Evolutionary conservation across 768 basidiomycete species (phyloP), one percentile per base, ranked within the genome.

Genomic region (Kwoniella heveanensis): DNA sequence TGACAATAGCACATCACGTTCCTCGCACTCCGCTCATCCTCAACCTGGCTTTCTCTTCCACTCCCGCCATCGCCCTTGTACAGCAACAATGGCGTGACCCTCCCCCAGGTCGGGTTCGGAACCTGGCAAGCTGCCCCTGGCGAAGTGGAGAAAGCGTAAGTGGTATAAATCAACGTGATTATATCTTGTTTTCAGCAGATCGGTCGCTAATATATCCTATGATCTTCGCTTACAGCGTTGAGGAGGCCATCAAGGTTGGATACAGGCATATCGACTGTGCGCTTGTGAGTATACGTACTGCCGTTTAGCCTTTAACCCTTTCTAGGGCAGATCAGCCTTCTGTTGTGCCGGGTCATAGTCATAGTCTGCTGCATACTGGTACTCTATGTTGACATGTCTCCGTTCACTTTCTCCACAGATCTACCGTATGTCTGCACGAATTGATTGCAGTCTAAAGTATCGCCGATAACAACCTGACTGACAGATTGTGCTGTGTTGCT

Each of bases 91-190:
- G 69, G 69, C 15, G 36, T 67, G 7, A 22, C 49, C 22, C 25
- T 67, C 29, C 69, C 69, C 15, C 69, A 70, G 48, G 54, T 70
- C 6, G 69, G 69, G 13, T 67, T 64, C 52, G 69, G 69, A 10
- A 70, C 69, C 17, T 70, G 69, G 65, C 69, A 70, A 56, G 54
- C 68, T 13, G 54, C 56, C 13, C 61, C 68, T 36, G 68, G 68
- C 10, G 65, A 70, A 46, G 68, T 70, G 19, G 68, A 66, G 54
- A 66, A 70, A 37, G 68, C 68, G 64, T 65, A 50, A 65, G 64
- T 65, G 12, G 2, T 17, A 6, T 5, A 6, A 21, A 24, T 15
- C 26, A 4, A 32, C 13, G 13, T 32, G 32, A 32, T 32, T n/a
- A n/a, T n/a, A n/a, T n/a, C n/a, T n/a, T n/a, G n/a, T n/a, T n/a